Base-by-base conservation (phyloP, 306 rosid genomes). In the Rosa multiflora region DNA sequence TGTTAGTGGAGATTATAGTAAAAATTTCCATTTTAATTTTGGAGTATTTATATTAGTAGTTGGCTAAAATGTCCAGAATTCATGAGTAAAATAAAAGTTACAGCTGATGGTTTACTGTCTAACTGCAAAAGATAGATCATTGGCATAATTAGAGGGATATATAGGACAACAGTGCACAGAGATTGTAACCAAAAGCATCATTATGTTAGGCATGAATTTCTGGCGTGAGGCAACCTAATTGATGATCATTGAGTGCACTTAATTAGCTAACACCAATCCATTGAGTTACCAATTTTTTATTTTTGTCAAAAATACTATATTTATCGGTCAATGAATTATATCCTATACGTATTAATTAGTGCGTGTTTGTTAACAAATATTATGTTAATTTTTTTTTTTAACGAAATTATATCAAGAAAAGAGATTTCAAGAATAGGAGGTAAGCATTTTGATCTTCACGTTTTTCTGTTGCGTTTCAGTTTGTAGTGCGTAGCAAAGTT, bases 171-270 rank as follows among this genome's bases (percentile, higher is more conserved):
- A 15, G 23, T 56, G 85, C 70, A 6, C 46, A 37, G 73, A n/a
- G 47, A 63, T 67, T 76, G 56, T n/a, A 12, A 37, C 20, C 7
- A 72, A 75, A 14, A 83, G 37, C 80, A 78, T 81, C 68, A 81
- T 81, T n/a, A 39, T 72, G 62, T 43, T 39, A 53, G 70, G 83
- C 89, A 83, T 79, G 81, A 61, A 51, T 46, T 72, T 81, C 71
- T 49, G 58, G 86, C 81, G 83, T 81, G 86, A 82, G 75, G 17
- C 32, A 32, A 51, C 26, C 10, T 59, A 44, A 73, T 73, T 14
- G 47, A 9, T 37, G 55, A 58, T 21, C 9, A 21, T 55, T 40
- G 78, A 59, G 70, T 44, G 70, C 40, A 74, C 46, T 42, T 47
- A 29, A 29, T 29, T 29, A 23, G 12, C 58, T 7, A 35, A 6